Evolutionary conservation across 352 stramenopile genomes (phyloP).

Genomic region (Phytophthora pisi): DNA sequence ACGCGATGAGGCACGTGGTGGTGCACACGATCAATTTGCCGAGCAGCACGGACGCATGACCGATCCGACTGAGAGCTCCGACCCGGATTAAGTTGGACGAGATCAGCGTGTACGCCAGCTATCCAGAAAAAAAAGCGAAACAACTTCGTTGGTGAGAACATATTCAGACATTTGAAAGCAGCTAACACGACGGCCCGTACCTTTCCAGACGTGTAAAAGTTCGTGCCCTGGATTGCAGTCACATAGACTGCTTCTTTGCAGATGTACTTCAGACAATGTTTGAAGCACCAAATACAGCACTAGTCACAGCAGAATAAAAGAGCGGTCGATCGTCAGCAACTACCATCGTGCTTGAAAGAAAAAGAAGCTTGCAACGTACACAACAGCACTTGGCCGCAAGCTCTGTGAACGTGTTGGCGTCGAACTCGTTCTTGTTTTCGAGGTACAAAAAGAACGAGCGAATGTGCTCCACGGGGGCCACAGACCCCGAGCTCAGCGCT

Average conservation of each 20-base stretch:
- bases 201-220: constrained; percentile 80
- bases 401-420: constrained; percentile 64
- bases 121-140: neutral
- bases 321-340: constrained; percentile 8
- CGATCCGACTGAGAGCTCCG: constrained; percentile 70
- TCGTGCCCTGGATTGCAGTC: constrained; percentile 79
- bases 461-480: constrained; percentile 68
- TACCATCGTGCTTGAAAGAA: neutral
- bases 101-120: constrained; percentile 73
- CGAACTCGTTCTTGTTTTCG: constrained; percentile 82
- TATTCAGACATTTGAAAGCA: neutral
- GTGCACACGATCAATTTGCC: constrained; percentile 82
- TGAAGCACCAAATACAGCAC: constrained; percentile 89
- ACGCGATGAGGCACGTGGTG: constrained; percentile 67
- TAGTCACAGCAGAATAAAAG: constrained; percentile 29
- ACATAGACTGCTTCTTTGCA: constrained; percentile 85
- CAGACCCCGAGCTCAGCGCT: constrained; percentile 62
- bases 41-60: constrained; percentile 68
- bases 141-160: neutral
- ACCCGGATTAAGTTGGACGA: constrained; percentile 74
- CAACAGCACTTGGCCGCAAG: constrained; percentile 69
- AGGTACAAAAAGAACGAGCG: constrained; percentile 83
- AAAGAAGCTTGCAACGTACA: constrained; percentile 45
- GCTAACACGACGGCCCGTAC: constrained; percentile 25
- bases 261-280: constrained; percentile 83